Evolutionary conservation across 768 basidiomycete genomes (phyloP), one percentile per base, ranked within the genome.

Genomic region (Porpolomopsis calyptriformis): DNA sequence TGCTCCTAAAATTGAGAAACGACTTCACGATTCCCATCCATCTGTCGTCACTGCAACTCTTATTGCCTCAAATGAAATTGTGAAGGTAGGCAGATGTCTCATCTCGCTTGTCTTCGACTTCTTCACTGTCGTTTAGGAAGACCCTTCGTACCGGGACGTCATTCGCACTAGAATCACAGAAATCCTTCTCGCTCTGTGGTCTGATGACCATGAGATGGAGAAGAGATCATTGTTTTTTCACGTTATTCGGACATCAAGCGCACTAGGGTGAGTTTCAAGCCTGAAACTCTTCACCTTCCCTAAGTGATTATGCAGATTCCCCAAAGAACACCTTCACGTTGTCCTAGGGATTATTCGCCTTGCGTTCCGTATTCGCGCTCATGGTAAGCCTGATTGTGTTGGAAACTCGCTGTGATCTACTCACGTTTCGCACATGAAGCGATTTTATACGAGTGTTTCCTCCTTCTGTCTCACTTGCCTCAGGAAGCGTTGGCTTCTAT

Each of bases 1-100:
- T 6, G 60, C 66, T 19, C 52, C 55, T 18, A 67, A 62, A 42
- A 49, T 74, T 10, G 26, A 65, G 25, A 67, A 60, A 47, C 63
- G 73, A 36, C 49, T 78, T 25, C 52, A 62, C 23, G 77, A 82
- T 52, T 45, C 60, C 5, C 65, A 77, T 40, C 52, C 59, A 5
- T 51, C 57, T 4, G 77, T 81, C 1, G 64, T 64, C 23, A 59
- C 58, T 46, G 73, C 76, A 20, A 74, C 78, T 3, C 57, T 77
- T 24, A 57, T 60, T 4, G 55, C 68, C 12, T 61, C 62, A 41
- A 41, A 52, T 38, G 48, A 50, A 19, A 49, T 62, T 43, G 34
- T 53, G 6, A 53, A 58, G 51, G 66, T 62, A 24, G 47, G 49
- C 29, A 36, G 29, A 20, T 18, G n/a, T 23, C 16, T 25, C n/a